These are phyloP conservation scores for Trichosporon inkin DNA, from an alignment of 1,284 basidiomycete species.

Conservation along the genomic window DNA sequence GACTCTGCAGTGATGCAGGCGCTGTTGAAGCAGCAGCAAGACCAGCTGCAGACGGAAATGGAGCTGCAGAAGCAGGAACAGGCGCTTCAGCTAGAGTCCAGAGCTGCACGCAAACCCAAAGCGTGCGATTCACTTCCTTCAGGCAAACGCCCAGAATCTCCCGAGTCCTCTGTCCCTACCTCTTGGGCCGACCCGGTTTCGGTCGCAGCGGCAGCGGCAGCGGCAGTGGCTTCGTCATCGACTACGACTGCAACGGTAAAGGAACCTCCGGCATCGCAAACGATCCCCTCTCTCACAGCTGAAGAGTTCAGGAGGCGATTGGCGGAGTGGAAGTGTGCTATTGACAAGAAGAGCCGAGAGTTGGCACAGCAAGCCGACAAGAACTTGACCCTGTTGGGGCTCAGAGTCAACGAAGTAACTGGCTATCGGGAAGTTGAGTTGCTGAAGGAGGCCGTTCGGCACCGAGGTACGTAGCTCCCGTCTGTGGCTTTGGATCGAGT, in stretches of 20 bases:
- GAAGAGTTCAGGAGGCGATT: slow-evolving; percentile 13
- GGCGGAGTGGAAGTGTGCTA: not conserved
- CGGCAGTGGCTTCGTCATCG: not conserved
- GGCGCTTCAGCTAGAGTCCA: not conserved
- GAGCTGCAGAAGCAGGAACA: slow-evolving; percentile 1
- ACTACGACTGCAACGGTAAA: not conserved
- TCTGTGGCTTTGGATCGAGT: not conserved
- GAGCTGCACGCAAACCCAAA: not conserved
- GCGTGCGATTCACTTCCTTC: not conserved
- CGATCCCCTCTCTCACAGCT: not conserved
- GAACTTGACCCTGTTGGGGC: slow-evolving; percentile 67
- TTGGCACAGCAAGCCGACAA: slow-evolving; percentile 35
- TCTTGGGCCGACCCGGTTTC: not conserved
- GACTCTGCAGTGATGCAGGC: not conserved
- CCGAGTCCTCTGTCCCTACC: not conserved
- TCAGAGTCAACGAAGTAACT: slow-evolving; percentile 74
- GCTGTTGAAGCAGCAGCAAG: not conserved
- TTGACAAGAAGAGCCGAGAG: slow-evolving; percentile 9
- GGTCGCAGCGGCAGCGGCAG: not conserved
- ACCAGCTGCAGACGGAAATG: not conserved
- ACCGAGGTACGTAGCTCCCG: slow-evolving; percentile 13
- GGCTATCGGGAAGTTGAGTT: slow-evolving; percentile 86
- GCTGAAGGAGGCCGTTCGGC: slow-evolving; percentile 56
- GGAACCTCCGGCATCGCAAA: not conserved
- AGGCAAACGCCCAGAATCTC: no score